Base-by-base conservation (phyloP, 371 early-diverging fungal species). In the Mucor velutinosus region DNA sequence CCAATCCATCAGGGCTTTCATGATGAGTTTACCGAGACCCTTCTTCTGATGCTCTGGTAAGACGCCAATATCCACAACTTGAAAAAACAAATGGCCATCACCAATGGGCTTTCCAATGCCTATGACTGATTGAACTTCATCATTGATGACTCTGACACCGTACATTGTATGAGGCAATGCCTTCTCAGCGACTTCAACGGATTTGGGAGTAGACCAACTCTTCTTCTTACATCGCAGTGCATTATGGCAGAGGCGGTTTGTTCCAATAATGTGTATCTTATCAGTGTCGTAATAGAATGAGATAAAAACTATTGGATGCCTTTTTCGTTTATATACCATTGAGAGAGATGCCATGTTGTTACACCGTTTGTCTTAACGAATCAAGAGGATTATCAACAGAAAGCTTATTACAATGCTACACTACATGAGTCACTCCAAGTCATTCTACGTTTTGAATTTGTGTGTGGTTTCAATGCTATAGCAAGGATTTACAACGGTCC, bases 21-120 rank as follows among this genome's bases (percentile, higher is more conserved):
- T 35, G 19, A 19, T 58, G 6, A 58, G 7, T 21, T 35, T 58
- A 19, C 58, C 37, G 3, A 58, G 5, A 7, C 58, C 35, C 33
- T 58, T 30, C 21, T 33, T 58, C 33, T 58, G 19, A 21, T 58
- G 21, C n/a, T 58, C 21, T 0, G 35, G 35, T 17, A 58, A 30
- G 15, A 35, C 35, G 17, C 0, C 27, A 17, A 58, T 8, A 21
- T 58, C 21, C 4, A 35, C 58, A 30, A 53, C 12, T 4, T 71
- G 59, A 30, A 72, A 70, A 75, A 84, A 85, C 15, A 79, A 60
- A 11, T 69, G 56, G 12, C 77, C 70, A 45, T 83, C 21, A 17
- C 35, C 58, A 14, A 58, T 33, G 33, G 33, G 3, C 19, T 21
- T 58, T 10, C 21, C 58, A 21, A 35, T 35, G 4, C 37, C 35